Evolutionary conservation across 352 stramenopile species (phyloP), one percentile per base, ranked within the genome.

Genomic region (Blastocystis sp.): DNA sequence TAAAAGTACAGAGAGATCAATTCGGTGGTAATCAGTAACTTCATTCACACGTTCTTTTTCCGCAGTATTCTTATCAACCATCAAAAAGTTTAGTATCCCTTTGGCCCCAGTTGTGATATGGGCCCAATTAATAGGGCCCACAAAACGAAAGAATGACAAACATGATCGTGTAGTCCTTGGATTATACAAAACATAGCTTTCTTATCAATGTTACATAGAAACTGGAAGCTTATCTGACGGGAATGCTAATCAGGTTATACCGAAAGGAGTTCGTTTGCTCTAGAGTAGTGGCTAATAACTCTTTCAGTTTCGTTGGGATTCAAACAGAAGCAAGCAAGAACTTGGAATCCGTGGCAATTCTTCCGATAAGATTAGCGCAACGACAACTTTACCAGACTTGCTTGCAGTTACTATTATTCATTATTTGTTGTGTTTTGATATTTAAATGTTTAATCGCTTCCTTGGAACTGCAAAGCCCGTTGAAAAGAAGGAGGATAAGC

Each of bases 371-470:
- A 62, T 7, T 2, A 37, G 73, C 73, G 48, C 24, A 24, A 66
- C 51, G 51, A 84, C 73, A 68, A 64, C 53, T 84, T 48, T 48
- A 48, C 40, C 40, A 48, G n/a, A n/a, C 33, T 84, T 44, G 9
- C 30, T 68, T 19, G 17, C 2, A 44, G 9, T 64, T 27, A 68
- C 5, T 13, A 66, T 76, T 76, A 30, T 69, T 70, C 42, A 44
- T 81, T 81, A 35, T 81, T 60, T 68, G 24, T 84, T 35, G 40
- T 40, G 1, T 57, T 27, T 27, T 53, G 13, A 33, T 60, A 17
- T 11, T 60, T 2, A 30, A 6, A 84, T 84, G 73, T 84, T 84
- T 69, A 48, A 40, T n/a, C 51, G 73, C 22, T 84, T 84, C 51
- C 19, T 84, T n/a, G 73, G 73, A 64, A 58, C 48, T 54, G 59